These are phyloP conservation scores for Calocybe gangraenosa DNA, from an alignment of 768 basidiomycete species.

Conservation along the genomic window DNA sequence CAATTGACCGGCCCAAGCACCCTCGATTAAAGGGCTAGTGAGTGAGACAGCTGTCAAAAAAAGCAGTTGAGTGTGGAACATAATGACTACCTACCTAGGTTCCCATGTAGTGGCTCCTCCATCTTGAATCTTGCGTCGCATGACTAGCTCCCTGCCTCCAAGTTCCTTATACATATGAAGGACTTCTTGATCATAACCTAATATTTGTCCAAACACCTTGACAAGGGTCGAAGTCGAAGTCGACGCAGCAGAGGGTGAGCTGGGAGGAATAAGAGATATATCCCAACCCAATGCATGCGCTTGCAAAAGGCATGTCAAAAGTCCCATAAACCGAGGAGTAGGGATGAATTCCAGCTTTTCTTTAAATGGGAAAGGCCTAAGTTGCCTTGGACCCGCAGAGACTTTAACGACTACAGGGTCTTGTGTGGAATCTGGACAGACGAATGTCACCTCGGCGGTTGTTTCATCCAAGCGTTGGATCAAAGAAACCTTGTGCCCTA, in stretches of 20 bases:
- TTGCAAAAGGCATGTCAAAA: constrained; percentile 57
- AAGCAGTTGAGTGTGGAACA: background rate
- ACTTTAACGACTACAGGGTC: constrained; percentile 32
- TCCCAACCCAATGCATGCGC: constrained; percentile 65
- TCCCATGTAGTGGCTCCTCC: constrained; percentile 58
- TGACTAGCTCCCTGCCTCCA: constrained; percentile 60
- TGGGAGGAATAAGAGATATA: constrained; percentile 58
- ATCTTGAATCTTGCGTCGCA: constrained; percentile 54
- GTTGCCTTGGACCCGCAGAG: constrained; percentile 42
- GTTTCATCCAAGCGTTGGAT: constrained; percentile 38
- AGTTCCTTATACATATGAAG: constrained; percentile 68
- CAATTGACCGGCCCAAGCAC: constrained; percentile 52
- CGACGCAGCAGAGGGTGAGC: constrained; percentile 55
- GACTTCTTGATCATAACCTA: constrained; percentile 58
- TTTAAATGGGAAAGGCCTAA: constrained; percentile 43
- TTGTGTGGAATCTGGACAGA: constrained; percentile 19
- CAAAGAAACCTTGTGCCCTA: constrained; percentile 44
- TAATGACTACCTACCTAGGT: constrained; percentile 42
- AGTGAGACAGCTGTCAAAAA: background rate
- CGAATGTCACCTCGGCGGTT: constrained; percentile 42
- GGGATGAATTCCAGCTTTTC: constrained; percentile 38
- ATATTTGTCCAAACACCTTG: constrained; percentile 45
- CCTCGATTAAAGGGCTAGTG: constrained; percentile 38
- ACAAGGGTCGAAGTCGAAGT: constrained; percentile 57
- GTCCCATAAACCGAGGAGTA: constrained; percentile 48